Percentiles rank a stretch among this genome's conserved stretches.
phyloP scores from a whole-genome alignment of 345 rosid species.

The Ricinus communis region DNA sequence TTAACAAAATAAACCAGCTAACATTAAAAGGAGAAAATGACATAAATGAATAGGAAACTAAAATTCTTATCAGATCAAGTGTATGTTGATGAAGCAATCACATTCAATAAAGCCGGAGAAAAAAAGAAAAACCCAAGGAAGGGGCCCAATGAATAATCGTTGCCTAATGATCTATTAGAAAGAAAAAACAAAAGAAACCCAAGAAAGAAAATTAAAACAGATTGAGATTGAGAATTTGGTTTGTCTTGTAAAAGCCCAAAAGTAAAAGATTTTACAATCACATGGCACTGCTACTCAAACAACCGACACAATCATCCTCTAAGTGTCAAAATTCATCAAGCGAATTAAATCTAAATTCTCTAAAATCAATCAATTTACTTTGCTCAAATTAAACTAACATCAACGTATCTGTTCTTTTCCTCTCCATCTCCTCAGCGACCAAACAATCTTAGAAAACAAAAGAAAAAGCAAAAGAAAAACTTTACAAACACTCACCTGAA shows the following conservation, averaged over 20 bases:
- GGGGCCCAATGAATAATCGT: too few relatives aligned
- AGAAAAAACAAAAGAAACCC: not conserved
- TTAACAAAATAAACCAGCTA: not conserved
- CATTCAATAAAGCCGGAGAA: too few relatives aligned
- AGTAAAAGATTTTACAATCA: not conserved
- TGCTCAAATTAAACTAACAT: not conserved
- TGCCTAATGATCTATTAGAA: too few relatives aligned
- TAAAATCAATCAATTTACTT: not conserved
- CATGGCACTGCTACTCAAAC: slow-evolving; percentile 7
- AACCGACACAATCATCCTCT: not conserved
- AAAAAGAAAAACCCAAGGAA: too few relatives aligned
- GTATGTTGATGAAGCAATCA: too few relatives aligned
- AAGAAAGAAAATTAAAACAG: not conserved
- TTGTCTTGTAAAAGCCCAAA: too few relatives aligned
- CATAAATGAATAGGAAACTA: too few relatives aligned
- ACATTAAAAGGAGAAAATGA: not conserved
- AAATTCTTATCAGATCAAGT: too few relatives aligned
- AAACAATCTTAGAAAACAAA: not conserved
- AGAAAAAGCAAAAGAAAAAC: too few relatives aligned
- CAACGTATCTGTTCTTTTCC: not conserved
- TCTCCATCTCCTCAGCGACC: not conserved
- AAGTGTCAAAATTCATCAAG: slow-evolving; percentile 7
- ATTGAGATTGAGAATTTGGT: not conserved
- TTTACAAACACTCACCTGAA: too few relatives aligned
- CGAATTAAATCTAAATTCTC: not conserved